These are phyloP conservation scores for Ampelocalamus luodianensis DNA, from an alignment of 176 grass and related monocot genomes.

Conservation along the genomic window DNA sequence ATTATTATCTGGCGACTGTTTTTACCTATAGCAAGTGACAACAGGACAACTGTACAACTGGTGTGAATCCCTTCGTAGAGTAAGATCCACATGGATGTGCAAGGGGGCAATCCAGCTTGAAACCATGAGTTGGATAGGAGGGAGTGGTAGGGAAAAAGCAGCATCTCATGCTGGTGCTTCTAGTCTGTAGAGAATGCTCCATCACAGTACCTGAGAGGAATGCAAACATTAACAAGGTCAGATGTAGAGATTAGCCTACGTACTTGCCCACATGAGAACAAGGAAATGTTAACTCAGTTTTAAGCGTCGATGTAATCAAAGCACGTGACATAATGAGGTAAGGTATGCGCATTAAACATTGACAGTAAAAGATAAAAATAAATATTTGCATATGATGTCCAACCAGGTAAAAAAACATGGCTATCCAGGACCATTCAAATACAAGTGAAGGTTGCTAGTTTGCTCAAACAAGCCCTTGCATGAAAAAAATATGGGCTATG, in stretches of 20 bases:
- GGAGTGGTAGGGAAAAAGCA: background rate
- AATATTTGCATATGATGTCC: background rate
- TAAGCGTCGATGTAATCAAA: conserved; percentile 5
- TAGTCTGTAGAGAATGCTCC: conserved; percentile 83
- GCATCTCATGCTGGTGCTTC: conserved; percentile 13
- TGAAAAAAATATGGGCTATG: background rate
- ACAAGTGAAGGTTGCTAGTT: background rate
- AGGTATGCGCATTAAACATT: background rate
- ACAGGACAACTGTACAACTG: conserved; percentile 44
- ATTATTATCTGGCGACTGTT: conserved; percentile 20
- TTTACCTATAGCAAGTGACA: conserved; percentile 1
- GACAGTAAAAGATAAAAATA: background rate
- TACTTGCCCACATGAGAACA: background rate
- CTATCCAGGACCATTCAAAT: background rate
- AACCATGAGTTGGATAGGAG: background rate
- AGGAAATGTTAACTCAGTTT: background rate
- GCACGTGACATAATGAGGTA: background rate
- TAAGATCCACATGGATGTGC: background rate
- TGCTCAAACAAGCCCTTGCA: background rate
- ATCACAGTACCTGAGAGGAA: conserved; percentile 75
- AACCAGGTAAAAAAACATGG: background rate
- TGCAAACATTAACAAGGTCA: conserved; percentile 17
- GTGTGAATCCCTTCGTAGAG: conserved; percentile 1
- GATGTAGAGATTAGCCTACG: background rate
- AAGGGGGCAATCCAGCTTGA: background rate